Conservation (phyloP, 192 early-diverging fungal genomes). For the Entomortierella parvispora region DNA sequence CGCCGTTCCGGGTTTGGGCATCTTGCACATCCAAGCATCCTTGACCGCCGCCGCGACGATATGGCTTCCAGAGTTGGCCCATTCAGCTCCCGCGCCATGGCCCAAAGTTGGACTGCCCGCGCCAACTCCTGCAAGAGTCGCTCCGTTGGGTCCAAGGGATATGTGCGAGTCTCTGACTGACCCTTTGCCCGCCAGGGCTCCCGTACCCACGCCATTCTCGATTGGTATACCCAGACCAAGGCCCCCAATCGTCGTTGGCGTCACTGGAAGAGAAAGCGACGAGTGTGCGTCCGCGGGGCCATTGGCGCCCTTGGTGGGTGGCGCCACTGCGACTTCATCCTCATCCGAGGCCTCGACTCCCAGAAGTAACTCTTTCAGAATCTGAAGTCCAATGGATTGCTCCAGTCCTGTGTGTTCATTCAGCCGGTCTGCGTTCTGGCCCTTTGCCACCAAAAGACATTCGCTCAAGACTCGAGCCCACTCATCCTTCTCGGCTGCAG, state of each 20-base stretch:
- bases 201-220: slow-evolving; percentile 7
- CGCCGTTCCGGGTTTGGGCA: slow-evolving; percentile 32
- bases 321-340: slow-evolving; percentile 19
- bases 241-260: slow-evolving; percentile 5
- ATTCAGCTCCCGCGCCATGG: slow-evolving; percentile 6
- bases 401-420: slow-evolving; percentile 52
- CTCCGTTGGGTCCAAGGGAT: no score
- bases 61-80: neutral
- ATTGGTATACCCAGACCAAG: slow-evolving; percentile 36
- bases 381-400: slow-evolving; percentile 59
- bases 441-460: slow-evolving; percentile 34
- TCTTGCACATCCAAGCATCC: slow-evolving; percentile 46
- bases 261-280: neutral
- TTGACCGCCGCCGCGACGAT: neutral
- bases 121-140: neutral
- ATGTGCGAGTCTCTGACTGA: no score
- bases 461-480: slow-evolving; percentile 43
- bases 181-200: neutral
- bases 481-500: slow-evolving; percentile 38
- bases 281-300: slow-evolving; percentile 6
- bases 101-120: neutral
- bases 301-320: slow-evolving; percentile 7
- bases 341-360: slow-evolving; percentile 54
- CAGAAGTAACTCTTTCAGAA: slow-evolving; percentile 58
- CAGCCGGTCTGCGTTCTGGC: slow-evolving; percentile 38